A percentile compares a stretch with the other conserved stretches of the same genome.
Conservation (phyloP, 352 stramenopile species). For the Phytophthora parvispora region DNA sequence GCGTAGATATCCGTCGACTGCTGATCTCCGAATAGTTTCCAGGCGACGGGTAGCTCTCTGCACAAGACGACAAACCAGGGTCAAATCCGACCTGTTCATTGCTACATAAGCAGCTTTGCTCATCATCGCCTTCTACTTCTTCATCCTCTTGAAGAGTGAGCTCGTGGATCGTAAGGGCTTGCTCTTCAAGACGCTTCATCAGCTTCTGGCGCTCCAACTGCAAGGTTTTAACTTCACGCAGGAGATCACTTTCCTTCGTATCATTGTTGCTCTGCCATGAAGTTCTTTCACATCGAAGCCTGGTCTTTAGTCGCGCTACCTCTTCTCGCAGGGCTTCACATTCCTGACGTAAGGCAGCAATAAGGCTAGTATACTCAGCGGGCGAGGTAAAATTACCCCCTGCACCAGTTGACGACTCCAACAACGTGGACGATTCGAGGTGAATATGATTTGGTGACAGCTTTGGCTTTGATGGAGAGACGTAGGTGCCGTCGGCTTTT, state of each 20-base stretch:
- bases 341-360: conserved; percentile 29
- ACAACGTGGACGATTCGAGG: conserved; percentile 8
- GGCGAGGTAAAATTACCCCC: conserved; percentile 4
- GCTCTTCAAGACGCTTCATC: conserved; percentile 57
- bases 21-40: conserved; percentile 8
- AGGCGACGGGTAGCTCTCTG: conserved; percentile 21
- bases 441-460: conserved; percentile 4
- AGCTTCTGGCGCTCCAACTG: conserved; percentile 58
- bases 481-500: conserved; percentile 45
- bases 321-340: conserved; percentile 26
- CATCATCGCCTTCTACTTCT: conserved; percentile 29
- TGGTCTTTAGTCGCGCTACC: conserved; percentile 25
- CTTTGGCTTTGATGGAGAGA: conserved; percentile 43
- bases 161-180: conserved; percentile 83
- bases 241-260: conserved; percentile 41
- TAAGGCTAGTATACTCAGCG: conserved; percentile 12
- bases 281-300: conserved; percentile 34
- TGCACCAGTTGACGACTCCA: background rate
- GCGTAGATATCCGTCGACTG: conserved; percentile 1
- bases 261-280: conserved; percentile 43
- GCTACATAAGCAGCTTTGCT: conserved; percentile 23
- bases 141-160: conserved; percentile 81
- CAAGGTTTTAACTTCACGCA: conserved; percentile 51
- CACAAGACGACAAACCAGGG: conserved; percentile 16
- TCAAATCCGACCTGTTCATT: conserved; percentile 26